Evolutionary conservation across 352 stramenopile species (phyloP), one percentile per base, ranked within the genome.

Genomic region (Phytophthora fragariaefolia): DNA sequence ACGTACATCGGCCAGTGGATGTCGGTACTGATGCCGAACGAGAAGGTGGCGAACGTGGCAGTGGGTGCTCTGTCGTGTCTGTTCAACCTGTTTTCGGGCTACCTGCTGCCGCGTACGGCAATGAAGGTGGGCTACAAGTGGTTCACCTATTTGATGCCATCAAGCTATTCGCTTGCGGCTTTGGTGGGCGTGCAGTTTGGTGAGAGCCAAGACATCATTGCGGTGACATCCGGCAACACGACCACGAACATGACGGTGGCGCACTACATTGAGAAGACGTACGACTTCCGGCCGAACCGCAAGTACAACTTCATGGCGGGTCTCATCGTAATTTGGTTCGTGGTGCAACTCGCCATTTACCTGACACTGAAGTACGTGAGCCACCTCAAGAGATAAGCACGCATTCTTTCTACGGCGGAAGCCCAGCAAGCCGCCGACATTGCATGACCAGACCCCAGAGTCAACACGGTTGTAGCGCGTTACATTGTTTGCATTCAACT

Each of bases 351-450:
- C 1, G 63, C 42, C 23, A 90, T 90, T 54, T 90, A 83, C 71
- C 50, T 90, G n/a, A 90, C 81, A 49, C 71, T 87, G 68, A 85
- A 85, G 71, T 89, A 80, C 66, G 80, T 89, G 60, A 89, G 78
- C 71, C 80, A 89, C 69, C 60, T 89, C n/a, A 89, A 89, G 79
- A 74, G 81, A 79, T 90, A 85, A 61, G 23, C 6, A n/a, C n/a
- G n/a, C n/a, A n/a, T n/a, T n/a, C n/a, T n/a, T n/a, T n/a, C n/a
- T n/a, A n/a, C n/a, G n/a, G n/a, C n/a, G n/a, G n/a, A n/a, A n/a
- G n/a, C n/a, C n/a, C n/a, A n/a, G n/a, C n/a, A n/a, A n/a, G 3
- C 2, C 12, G 28, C 28, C 12, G 28, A 34, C n/a, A n/a, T n/a
- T 12, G 34, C 34, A 18, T 43, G 15, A 8, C 34, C n/a, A 43